A percentile compares a stretch with the other conserved stretches of the same genome.
These are phyloP conservation scores for Globisporangium mamillatum DNA, from an alignment of 352 stramenopile species.

Conservation along the genomic window DNA sequence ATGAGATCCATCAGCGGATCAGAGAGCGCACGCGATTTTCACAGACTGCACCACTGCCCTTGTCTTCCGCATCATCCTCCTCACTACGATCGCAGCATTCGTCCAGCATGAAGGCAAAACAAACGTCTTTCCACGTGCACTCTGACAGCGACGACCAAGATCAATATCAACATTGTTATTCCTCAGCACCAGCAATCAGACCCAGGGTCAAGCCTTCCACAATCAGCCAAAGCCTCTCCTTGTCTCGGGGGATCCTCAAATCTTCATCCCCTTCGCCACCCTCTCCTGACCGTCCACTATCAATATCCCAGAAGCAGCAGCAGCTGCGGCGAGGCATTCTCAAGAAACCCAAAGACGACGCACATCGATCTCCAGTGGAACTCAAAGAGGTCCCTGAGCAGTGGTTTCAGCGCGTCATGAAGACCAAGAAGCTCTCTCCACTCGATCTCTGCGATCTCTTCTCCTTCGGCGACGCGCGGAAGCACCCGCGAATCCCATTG, in stretches of 20 bases:
- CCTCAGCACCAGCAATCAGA: background rate
- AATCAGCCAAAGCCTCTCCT: background rate
- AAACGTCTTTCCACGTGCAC: background rate
- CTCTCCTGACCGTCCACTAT: background rate
- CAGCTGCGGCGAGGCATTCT: background rate
- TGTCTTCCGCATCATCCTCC: background rate
- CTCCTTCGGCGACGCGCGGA: slow-evolving; percentile 37
- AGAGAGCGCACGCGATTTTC: background rate
- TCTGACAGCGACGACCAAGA: background rate
- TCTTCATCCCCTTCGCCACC: background rate
- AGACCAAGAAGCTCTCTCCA: slow-evolving; percentile 37
- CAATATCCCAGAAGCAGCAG: background rate
- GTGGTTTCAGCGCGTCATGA: slow-evolving; percentile 59
- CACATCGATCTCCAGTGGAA: background rate
- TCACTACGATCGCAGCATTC: background rate
- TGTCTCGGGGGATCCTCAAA: background rate
- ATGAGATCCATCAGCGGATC: background rate
- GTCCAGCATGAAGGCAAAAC: background rate
- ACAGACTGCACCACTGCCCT: background rate
- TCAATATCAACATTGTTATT: background rate
- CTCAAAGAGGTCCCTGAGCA: slow-evolving; percentile 33
- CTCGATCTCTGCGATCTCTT: slow-evolving; percentile 59
- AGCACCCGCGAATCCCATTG: slow-evolving; percentile 38
- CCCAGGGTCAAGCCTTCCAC: background rate
- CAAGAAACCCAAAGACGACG: slow-evolving; percentile 2